phyloP scores from a whole-genome alignment of 2,329 filamentous ascomycete genomes.

The Dothiorella sarmentorum region DNA sequence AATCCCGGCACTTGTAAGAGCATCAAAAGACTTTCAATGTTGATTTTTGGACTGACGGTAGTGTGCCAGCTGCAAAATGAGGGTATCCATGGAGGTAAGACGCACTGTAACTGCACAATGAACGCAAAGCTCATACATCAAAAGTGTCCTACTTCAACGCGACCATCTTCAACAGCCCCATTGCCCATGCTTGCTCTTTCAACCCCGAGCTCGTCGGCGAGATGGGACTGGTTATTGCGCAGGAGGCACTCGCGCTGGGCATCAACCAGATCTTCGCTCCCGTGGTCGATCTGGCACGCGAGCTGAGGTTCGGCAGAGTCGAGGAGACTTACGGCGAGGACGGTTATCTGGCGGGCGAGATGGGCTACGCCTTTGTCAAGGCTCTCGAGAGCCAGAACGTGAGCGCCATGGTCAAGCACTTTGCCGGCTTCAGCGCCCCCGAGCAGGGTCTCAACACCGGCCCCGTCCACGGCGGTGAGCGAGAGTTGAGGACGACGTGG shows the following conservation, averaged over 20 bases:
- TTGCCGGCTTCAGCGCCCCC: conserved; percentile 64
- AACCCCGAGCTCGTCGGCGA: conserved; percentile 62
- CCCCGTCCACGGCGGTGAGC: conserved; percentile 54
- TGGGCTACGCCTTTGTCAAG: conserved; percentile 58
- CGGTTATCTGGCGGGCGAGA: conserved; percentile 63
- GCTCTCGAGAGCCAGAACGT: conserved; percentile 65
- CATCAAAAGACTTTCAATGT: neutral
- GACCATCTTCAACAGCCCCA: conserved; percentile 76
- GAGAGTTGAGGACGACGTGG: conserved; percentile 54
- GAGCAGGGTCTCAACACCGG: conserved; percentile 72
- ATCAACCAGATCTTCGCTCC: conserved; percentile 73
- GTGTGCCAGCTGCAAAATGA: conserved; percentile 57
- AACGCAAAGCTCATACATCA: neutral
- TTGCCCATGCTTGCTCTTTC: conserved; percentile 68
- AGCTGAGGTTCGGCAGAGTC: conserved; percentile 68
- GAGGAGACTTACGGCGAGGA: conserved; percentile 74
- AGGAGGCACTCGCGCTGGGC: conserved; percentile 64
- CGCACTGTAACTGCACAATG: neutral
- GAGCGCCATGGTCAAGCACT: conserved; percentile 72
- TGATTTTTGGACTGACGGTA: neutral
- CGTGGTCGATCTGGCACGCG: conserved; percentile 66
- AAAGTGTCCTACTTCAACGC: conserved; percentile 50
- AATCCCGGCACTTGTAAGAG: conserved; percentile 63
- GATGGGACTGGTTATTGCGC: conserved; percentile 64
- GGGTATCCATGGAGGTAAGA: conserved; percentile 60